Percentiles rank a stretch among this genome's conserved stretches.
These are phyloP conservation scores for Chenopodium album DNA, from an alignment of 148 eudicot genomes.

Conservation along the genomic window DNA sequence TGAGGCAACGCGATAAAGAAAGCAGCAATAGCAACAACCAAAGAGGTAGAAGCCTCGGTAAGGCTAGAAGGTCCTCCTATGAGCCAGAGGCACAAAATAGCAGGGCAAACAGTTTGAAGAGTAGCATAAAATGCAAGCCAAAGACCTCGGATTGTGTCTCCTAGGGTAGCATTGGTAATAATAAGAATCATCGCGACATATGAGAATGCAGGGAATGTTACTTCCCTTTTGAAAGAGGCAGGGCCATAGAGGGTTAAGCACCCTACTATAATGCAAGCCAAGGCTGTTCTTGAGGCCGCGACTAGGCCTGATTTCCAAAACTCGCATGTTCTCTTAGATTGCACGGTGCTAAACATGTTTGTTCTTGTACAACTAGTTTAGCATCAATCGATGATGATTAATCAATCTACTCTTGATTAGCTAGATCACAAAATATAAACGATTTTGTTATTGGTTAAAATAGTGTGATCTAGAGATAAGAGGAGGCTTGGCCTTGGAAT, in stretches of 20 bases:
- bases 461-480: not conserved
- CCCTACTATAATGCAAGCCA: slow-evolving; percentile 65
- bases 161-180: slow-evolving; percentile 58
- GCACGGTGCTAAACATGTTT: slow-evolving; percentile 22
- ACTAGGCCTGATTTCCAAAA: slow-evolving; percentile 47
- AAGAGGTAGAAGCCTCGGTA: slow-evolving; percentile 40
- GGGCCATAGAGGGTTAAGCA: slow-evolving; percentile 56
- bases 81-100: slow-evolving; percentile 51
- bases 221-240: slow-evolving; percentile 19
- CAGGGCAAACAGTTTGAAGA: slow-evolving; percentile 46
- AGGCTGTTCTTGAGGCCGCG: slow-evolving; percentile 58
- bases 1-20: slow-evolving; percentile 59
- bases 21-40: slow-evolving; percentile 42
- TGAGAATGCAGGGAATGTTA: slow-evolving; percentile 60
- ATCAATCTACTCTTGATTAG: not conserved
- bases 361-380: not conserved
- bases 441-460: not conserved
- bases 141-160: slow-evolving; percentile 60
- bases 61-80: slow-evolving; percentile 57
- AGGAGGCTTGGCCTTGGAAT: not conserved
- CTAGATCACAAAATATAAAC: not conserved
- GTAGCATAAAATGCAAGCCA: slow-evolving; percentile 59
- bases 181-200: slow-evolving; percentile 67
- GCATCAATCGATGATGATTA: not conserved
- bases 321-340: slow-evolving; percentile 31